phyloP scores from a whole-genome alignment of 2,329 filamentous ascomycete species.

The Pseudopithomyces maydicus region DNA sequence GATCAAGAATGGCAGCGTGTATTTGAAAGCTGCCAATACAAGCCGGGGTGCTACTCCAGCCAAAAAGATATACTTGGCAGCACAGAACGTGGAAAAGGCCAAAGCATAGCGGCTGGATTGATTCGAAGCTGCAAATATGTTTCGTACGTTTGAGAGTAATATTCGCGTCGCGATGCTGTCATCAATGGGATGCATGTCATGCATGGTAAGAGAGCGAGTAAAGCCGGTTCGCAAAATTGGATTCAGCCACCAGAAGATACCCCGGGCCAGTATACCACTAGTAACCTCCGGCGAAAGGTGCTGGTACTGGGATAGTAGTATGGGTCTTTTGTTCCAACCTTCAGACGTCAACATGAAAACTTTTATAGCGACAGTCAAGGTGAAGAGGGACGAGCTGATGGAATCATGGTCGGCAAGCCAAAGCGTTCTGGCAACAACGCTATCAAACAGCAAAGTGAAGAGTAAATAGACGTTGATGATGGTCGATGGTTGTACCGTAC shows the following conservation, averaged over 20 bases:
- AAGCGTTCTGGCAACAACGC: slow-evolving; percentile 5
- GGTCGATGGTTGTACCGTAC: too few species aligned
- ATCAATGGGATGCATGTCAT: slow-evolving; percentile 5
- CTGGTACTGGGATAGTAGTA: not conserved
- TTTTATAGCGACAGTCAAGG: slow-evolving; percentile 4
- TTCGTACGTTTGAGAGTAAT: not conserved
- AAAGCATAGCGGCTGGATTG: not conserved
- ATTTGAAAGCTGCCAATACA: slow-evolving; percentile 3
- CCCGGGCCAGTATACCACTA: slow-evolving; percentile 6
- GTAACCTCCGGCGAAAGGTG: slow-evolving; percentile 7
- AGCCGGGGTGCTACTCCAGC: slow-evolving; percentile 2
- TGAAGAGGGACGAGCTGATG: not conserved
- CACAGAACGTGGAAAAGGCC: not conserved
- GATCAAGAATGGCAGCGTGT: slow-evolving; percentile 11
- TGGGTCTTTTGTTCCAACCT: slow-evolving; percentile 4
- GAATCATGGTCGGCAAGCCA: slow-evolving; percentile 3
- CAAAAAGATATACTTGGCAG: too few species aligned
- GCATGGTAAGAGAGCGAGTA: not conserved
- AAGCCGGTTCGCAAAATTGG: slow-evolving; percentile 3
- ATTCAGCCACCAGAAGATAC: slow-evolving; percentile 12
- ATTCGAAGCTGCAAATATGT: not conserved
- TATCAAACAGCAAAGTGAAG: slow-evolving; percentile 12
- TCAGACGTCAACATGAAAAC: slow-evolving; percentile 2
- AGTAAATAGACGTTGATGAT: slow-evolving; percentile 13
- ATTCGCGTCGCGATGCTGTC: slow-evolving; percentile 1